Conservation (phyloP, 1,284 basidiomycete genomes). For the Leccinum pachyderme region DNA sequence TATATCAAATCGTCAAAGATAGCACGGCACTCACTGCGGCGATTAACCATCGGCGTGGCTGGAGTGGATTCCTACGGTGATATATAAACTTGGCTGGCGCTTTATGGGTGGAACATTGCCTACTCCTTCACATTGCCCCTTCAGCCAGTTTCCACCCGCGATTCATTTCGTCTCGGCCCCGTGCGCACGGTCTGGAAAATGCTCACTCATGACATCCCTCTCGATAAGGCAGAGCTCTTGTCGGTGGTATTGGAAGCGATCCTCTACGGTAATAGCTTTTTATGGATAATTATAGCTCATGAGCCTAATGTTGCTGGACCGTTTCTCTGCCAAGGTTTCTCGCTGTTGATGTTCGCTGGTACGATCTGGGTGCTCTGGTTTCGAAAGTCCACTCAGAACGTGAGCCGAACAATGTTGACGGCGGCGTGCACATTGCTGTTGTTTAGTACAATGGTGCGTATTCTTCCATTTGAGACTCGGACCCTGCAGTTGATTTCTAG, state of each 20-base stretch:
- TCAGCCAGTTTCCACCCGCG: not conserved
- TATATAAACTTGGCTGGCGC: not conserved
- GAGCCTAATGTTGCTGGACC: not conserved
- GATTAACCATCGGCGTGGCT: not conserved
- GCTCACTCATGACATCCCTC: not conserved
- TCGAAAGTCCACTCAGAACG: not conserved
- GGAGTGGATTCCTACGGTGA: not conserved
- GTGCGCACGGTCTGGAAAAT: constrained; percentile 4
- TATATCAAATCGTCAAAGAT: not conserved
- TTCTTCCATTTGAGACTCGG: not conserved
- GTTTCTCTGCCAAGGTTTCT: constrained; percentile 11
- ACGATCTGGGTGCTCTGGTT: constrained; percentile 16
- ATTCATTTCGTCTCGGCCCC: too few relatives aligned
- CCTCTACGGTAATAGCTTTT: constrained; percentile 18
- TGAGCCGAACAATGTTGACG: constrained; percentile 14
- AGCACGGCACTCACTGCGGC: not conserved
- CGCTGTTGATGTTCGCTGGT: constrained; percentile 21
- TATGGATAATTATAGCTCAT: not conserved
- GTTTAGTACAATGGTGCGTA: constrained; percentile 18
- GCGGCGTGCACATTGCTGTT: constrained; percentile 17
- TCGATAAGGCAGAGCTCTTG: constrained; percentile 24
- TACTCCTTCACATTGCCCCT: not conserved
- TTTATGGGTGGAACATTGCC: not conserved
- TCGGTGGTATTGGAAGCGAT: constrained; percentile 19
- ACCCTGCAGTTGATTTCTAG: not conserved